Percentiles rank a stretch among this genome's conserved stretches.
These are phyloP conservation scores for Tolypocladium paradoxum DNA, from an alignment of 2,329 filamentous ascomycete species.

Conservation along the genomic window DNA sequence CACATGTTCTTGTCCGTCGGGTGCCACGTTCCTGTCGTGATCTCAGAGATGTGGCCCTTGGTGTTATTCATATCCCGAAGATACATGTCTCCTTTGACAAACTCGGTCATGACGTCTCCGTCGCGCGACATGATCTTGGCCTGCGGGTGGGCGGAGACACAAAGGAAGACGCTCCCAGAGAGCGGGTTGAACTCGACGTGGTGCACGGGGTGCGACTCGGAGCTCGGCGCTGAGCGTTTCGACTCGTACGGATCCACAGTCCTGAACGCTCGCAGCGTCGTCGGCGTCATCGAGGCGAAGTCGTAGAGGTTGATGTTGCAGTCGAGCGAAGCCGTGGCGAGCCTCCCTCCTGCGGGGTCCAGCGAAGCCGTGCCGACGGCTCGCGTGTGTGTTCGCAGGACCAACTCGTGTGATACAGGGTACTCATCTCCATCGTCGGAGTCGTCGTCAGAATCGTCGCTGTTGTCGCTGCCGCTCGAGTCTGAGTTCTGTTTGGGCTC, in stretches of 20 bases:
- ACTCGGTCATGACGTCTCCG: constrained; percentile 75
- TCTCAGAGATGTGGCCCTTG: constrained; percentile 89
- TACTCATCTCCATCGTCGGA: constrained; percentile 75
- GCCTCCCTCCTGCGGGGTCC: constrained; percentile 72
- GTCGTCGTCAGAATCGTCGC: constrained; percentile 42
- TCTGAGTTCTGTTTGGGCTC: constrained; percentile 22
- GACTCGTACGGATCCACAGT: constrained; percentile 76
- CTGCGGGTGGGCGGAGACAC: constrained; percentile 80
- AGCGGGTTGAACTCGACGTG: constrained; percentile 78
- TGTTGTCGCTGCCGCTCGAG: constrained; percentile 33
- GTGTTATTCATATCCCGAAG: constrained; percentile 95
- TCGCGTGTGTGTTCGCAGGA: constrained; percentile 85
- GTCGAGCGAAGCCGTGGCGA: constrained; percentile 86
- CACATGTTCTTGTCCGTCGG: constrained; percentile 76
- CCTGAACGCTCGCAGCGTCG: constrained; percentile 87
- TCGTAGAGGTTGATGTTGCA: constrained; percentile 89
- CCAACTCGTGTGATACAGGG: constrained; percentile 84
- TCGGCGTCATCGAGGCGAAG: constrained; percentile 90
- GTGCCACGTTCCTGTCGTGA: constrained; percentile 84
- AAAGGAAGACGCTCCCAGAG: constrained; percentile 70
- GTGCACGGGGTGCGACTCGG: constrained; percentile 82
- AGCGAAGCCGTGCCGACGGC: constrained; percentile 75
- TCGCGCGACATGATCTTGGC: constrained; percentile 84
- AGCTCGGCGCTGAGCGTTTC: constrained; percentile 54
- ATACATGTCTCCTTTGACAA: constrained; percentile 98